phyloP scores from a whole-genome alignment of 768 basidiomycete species.

The Panellus pusillus region DNA sequence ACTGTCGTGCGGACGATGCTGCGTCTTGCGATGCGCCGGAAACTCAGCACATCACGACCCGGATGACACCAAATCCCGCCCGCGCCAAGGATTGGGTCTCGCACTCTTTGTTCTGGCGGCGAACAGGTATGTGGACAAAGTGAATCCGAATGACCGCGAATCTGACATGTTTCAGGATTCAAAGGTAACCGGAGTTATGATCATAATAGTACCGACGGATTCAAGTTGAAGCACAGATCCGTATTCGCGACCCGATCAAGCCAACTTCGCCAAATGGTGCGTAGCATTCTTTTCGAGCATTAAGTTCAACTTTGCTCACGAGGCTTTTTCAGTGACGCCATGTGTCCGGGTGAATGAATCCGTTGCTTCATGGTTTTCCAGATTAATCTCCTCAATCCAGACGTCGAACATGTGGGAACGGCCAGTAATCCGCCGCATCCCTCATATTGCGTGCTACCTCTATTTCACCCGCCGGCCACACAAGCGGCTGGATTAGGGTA shows the following conservation, averaged over 20 bases:
- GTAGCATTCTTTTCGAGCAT: slow-evolving; percentile 8
- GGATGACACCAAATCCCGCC: slow-evolving; percentile 46
- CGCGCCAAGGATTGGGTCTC: slow-evolving; percentile 53
- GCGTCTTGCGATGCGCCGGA: slow-evolving; percentile 43
- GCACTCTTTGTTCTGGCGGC: slow-evolving; percentile 56
- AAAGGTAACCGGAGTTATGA: slow-evolving; percentile 34
- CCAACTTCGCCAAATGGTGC: slow-evolving; percentile 49
- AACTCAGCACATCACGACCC: slow-evolving; percentile 44
- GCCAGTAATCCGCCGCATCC: slow-evolving; percentile 37
- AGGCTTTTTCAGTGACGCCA: slow-evolving; percentile 36
- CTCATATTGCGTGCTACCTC: slow-evolving; percentile 47
- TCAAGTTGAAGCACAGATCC: slow-evolving; percentile 37
- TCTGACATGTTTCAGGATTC: slow-evolving; percentile 36
- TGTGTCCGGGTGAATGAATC: slow-evolving; percentile 42
- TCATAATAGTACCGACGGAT: not conserved
- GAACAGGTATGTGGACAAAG: slow-evolving; percentile 44
- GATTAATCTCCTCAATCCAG: slow-evolving; percentile 26
- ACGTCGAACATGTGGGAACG: slow-evolving; percentile 44
- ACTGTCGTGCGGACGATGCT: slow-evolving; percentile 44
- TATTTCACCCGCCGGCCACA: slow-evolving; percentile 43
- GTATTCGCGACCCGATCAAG: slow-evolving; percentile 50
- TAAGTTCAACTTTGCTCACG: not conserved
- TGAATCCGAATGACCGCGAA: not conserved
- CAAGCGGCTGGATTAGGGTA: slow-evolving; percentile 39
- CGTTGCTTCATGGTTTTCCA: not conserved